Percentiles rank a stretch among this genome's conserved stretches.
Conservation (phyloP, 177 flowering plant species). For the Vitis hybrid region DNA sequence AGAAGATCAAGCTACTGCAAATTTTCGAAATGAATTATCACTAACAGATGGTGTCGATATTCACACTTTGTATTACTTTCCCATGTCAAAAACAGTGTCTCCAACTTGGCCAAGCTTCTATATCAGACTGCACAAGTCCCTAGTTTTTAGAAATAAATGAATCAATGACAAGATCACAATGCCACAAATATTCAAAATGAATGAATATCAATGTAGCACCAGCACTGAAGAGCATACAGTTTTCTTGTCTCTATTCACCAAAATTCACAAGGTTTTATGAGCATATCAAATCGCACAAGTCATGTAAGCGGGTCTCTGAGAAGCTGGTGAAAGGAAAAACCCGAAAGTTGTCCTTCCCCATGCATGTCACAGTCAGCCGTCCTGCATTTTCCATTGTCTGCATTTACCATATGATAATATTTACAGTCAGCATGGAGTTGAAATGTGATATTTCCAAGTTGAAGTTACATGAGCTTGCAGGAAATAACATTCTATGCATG, state of each 20-base stretch:
- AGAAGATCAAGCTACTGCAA: too few species aligned
- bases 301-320: constrained; percentile 52
- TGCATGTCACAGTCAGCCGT: constrained; percentile 62
- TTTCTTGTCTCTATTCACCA: not conserved
- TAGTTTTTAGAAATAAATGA: not conserved
- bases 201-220: too few species aligned
- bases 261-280: constrained; percentile 21
- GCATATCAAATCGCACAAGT: constrained; percentile 72
- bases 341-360: constrained; percentile 45
- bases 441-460: too few species aligned
- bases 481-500: too few species aligned
- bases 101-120: too few species aligned
- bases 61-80: too few species aligned
- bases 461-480: too few species aligned
- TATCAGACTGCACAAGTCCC: too few species aligned
- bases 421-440: not conserved
- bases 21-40: too few species aligned
- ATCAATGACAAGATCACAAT: not conserved
- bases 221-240: not conserved
- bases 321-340: constrained; percentile 51
- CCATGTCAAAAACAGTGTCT: too few species aligned
- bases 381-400: constrained; percentile 57
- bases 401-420: constrained; percentile 12
- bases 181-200: not conserved
- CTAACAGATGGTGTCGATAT: too few species aligned